These are phyloP conservation scores for Rauvolfia tetraphylla DNA, from an alignment of 257 asterid genomes.

Conservation along the genomic window DNA sequence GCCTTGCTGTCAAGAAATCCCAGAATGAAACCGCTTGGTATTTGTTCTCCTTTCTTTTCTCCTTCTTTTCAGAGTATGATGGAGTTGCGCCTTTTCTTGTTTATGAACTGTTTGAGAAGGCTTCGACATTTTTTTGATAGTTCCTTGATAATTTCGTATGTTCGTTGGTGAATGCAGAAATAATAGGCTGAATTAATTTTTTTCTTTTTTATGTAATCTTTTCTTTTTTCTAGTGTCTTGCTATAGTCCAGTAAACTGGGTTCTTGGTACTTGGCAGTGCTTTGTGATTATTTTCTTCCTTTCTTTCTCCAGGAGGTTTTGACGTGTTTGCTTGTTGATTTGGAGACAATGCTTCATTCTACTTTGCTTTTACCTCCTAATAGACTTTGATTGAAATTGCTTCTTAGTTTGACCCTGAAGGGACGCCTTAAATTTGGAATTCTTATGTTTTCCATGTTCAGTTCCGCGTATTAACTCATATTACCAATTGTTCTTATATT, in stretches of 20 bases:
- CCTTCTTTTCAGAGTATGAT: neutral
- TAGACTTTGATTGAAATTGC: neutral
- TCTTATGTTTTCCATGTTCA: neutral
- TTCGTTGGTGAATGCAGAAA: neutral
- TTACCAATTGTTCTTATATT: no score
- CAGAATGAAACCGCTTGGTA: constrained; percentile 74
- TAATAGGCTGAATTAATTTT: neutral
- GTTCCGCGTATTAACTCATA: neutral
- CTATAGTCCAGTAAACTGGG: neutral
- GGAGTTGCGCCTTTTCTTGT: neutral
- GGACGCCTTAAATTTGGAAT: no score
- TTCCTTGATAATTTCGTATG: neutral
- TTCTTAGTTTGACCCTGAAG: no score
- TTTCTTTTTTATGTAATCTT: neutral
- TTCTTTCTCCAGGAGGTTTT: neutral
- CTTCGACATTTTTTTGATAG: neutral
- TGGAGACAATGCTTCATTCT: no score
- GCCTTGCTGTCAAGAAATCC: constrained; percentile 81
- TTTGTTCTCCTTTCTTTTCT: neutral
- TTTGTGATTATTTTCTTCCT: neutral
- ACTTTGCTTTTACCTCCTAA: no score
- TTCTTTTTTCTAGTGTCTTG: neutral
- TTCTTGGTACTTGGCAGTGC: neutral
- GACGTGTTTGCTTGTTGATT: neutral
- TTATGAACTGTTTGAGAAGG: neutral